Evolutionary conservation across 2,329 filamentous ascomycete genomes (phyloP).

Genomic region (Simplicillium aogashimaense): DNA sequence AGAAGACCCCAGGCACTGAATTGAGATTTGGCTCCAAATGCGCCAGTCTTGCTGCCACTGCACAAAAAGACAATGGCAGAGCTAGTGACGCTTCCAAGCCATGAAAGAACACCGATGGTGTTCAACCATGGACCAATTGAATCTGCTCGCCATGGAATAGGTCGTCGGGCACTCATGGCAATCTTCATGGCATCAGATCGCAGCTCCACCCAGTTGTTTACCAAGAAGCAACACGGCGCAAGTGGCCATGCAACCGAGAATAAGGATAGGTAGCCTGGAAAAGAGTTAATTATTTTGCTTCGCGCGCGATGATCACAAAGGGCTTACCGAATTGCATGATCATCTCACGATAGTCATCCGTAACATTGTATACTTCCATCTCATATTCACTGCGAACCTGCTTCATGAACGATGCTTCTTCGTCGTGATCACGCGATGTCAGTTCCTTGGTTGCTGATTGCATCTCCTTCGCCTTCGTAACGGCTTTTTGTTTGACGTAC

Average conservation of each 20-base stretch:
- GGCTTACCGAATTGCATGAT: slow-evolving; percentile 61
- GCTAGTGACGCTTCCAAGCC: slow-evolving; percentile 83
- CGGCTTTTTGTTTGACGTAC: slow-evolving; percentile 68
- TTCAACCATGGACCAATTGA: slow-evolving; percentile 91
- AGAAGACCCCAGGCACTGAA: slow-evolving; percentile 76
- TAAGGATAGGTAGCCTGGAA: slow-evolving; percentile 69
- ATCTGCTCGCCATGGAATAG: slow-evolving; percentile 81
- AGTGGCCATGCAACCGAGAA: slow-evolving; percentile 94
- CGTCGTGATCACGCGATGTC: slow-evolving; percentile 54
- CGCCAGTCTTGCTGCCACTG: slow-evolving; percentile 55
- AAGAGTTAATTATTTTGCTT: slow-evolving; percentile 8
- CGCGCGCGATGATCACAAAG: not conserved
- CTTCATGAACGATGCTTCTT: slow-evolving; percentile 71
- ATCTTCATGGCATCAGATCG: slow-evolving; percentile 93
- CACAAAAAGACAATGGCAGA: slow-evolving; percentile 88
- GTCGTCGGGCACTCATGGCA: slow-evolving; percentile 77
- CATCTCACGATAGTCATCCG: slow-evolving; percentile 88
- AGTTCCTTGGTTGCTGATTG: slow-evolving; percentile 42
- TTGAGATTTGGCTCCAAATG: slow-evolving; percentile 54
- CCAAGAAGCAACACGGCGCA: slow-evolving; percentile 77
- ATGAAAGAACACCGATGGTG: slow-evolving; percentile 79
- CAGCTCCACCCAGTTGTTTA: slow-evolving; percentile 95
- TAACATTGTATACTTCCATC: slow-evolving; percentile 79
- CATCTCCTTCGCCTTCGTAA: slow-evolving; percentile 70
- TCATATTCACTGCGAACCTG: slow-evolving; percentile 77